phyloP scores from a whole-genome alignment of 192 early-diverging fungal genomes.

The Coemansia sp. region DNA sequence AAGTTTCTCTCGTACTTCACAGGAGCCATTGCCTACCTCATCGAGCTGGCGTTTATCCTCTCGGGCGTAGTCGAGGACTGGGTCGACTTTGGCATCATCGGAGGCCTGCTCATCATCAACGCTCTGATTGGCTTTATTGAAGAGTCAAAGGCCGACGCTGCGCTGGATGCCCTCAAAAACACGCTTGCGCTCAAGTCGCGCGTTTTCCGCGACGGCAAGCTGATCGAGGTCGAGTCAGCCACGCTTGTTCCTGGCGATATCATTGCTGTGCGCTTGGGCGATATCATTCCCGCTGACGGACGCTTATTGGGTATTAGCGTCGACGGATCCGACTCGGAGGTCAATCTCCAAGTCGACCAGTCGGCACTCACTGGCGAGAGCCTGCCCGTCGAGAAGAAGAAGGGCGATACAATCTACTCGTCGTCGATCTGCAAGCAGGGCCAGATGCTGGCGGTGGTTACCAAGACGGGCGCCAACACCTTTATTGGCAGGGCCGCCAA shows the following conservation, averaged over 20 bases:
- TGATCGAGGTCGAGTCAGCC: slow-evolving; percentile 70
- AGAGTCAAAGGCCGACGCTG: slow-evolving; percentile 90
- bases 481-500: slow-evolving; percentile 94
- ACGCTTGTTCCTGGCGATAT: slow-evolving; percentile 90
- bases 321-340: slow-evolving; percentile 75
- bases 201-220: slow-evolving; percentile 73
- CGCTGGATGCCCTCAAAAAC: slow-evolving; percentile 91
- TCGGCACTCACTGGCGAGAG: slow-evolving; percentile 94
- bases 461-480: slow-evolving; percentile 90
- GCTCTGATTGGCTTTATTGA: slow-evolving; percentile 92
- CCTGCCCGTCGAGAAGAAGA: slow-evolving; percentile 81
- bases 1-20: slow-evolving; percentile 86
- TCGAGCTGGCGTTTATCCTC: slow-evolving; percentile 85
- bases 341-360: slow-evolving; percentile 85
- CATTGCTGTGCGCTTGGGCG: slow-evolving; percentile 87
- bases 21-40: slow-evolving; percentile 86
- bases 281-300: slow-evolving; percentile 91
- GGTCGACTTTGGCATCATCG: slow-evolving; percentile 83
- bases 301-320: slow-evolving; percentile 76
- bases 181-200: slow-evolving; percentile 87
- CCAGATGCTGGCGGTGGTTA: slow-evolving; percentile 87
- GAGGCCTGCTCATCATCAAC: slow-evolving; percentile 77
- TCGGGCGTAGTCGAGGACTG: slow-evolving; percentile 73
- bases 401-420: slow-evolving; percentile 82
- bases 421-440: slow-evolving; percentile 95